Conservation (phyloP, 1,284 basidiomycete genomes). For the Rhodotorula sp. region DNA sequence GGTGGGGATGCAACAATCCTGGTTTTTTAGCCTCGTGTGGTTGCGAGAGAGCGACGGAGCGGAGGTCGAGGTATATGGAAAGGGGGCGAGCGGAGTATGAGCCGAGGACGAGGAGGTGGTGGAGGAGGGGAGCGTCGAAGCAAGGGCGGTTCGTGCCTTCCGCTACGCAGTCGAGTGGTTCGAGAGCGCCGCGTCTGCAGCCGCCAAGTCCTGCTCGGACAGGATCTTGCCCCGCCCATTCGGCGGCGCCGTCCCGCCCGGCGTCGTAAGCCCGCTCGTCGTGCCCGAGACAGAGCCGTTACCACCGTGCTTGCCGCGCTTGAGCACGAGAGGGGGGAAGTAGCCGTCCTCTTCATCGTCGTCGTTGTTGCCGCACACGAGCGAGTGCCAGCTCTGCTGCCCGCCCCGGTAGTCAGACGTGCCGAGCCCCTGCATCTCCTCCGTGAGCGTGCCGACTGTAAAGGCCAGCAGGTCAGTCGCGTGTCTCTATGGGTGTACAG, state of each 20-base stretch:
- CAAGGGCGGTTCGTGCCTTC: neutral
- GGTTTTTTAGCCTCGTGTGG: no score
- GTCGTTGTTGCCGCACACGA: constrained; percentile 47
- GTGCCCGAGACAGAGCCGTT: constrained; percentile 63
- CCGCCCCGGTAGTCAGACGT: constrained; percentile 74
- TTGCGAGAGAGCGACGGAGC: no score
- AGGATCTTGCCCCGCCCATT: constrained; percentile 62
- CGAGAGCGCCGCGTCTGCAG: constrained; percentile 75
- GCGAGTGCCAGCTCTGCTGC: constrained; percentile 3
- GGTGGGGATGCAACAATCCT: no score
- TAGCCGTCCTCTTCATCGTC: constrained; percentile 86
- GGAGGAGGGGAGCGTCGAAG: no score
- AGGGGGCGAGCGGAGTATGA: no score
- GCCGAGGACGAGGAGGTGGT: no score
- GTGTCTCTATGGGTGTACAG: no score
- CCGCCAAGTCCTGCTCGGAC: constrained; percentile 76
- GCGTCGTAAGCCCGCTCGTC: constrained; percentile 78
- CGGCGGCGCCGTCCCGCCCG: constrained; percentile 60
- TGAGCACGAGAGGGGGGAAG: constrained; percentile 60
- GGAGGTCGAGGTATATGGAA: no score
- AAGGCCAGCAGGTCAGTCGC: no score
- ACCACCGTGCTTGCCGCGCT: constrained; percentile 78
- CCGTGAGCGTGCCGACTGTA: constrained; percentile 80
- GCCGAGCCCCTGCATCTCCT: constrained; percentile 71
- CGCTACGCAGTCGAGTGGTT: constrained; percentile 16